Percentiles rank a stretch among this genome's conserved stretches.
These are phyloP conservation scores for Solanum hybrid DNA, from an alignment of 305 asterid species.

Conservation along the genomic window DNA sequence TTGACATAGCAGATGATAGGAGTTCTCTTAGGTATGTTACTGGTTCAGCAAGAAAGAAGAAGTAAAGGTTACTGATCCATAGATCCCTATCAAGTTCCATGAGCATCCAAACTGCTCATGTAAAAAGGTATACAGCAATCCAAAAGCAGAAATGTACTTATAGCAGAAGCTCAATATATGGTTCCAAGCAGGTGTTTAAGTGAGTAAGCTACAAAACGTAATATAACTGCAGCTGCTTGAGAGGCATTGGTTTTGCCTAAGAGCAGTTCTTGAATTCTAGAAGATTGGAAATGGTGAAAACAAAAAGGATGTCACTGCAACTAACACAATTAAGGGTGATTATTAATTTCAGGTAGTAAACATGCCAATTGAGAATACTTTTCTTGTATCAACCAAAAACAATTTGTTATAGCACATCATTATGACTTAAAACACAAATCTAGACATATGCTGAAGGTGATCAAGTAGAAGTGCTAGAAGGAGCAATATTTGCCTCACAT, in stretches of 20 bases:
- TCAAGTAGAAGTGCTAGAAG: neutral
- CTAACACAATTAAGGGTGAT: neutral
- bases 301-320: neutral
- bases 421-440: neutral
- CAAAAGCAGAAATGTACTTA: neutral
- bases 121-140: neutral
- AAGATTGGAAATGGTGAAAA: neutral
- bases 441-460: constrained; percentile 1
- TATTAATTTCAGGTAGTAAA: neutral
- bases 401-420: neutral
- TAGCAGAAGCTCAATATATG: neutral
- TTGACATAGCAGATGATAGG: neutral
- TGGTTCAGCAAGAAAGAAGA: neutral
- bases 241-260: neutral
- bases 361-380: neutral
- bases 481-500: constrained; percentile 41
- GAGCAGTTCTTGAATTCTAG: neutral
- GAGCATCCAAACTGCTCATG: neutral
- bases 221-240: neutral
- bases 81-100: neutral
- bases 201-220: neutral
- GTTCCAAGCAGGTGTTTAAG: neutral
- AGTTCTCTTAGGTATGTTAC: neutral
- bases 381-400: neutral
- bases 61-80: neutral